A percentile compares a stretch with the other conserved stretches of the same genome.
These are phyloP conservation scores for Crithidia bombi DNA, from an alignment of 208 protist species.

Conservation along the genomic window DNA sequence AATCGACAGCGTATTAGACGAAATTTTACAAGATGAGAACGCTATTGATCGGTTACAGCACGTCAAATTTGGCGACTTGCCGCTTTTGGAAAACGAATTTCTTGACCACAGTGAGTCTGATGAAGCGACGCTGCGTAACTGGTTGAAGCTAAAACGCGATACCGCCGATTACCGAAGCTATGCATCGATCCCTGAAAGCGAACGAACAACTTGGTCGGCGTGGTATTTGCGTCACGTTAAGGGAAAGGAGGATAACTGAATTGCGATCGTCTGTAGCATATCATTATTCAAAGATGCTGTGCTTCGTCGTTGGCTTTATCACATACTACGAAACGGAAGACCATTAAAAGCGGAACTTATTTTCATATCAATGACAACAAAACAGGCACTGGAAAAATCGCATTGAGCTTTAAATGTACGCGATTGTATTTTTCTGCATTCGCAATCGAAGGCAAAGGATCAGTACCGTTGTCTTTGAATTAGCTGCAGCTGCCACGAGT, in stretches of 20 bases:
- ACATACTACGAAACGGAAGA: too few relatives aligned
- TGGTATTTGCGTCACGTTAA: constrained; percentile 81
- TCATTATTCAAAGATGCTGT: too few relatives aligned
- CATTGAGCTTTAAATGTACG: too few relatives aligned
- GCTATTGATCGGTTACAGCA: constrained; percentile 42
- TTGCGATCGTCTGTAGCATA: constrained; percentile 1
- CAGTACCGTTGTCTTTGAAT: too few relatives aligned
- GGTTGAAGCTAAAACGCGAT: constrained; percentile 57
- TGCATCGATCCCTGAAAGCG: constrained; percentile 60
- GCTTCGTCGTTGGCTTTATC: too few relatives aligned
- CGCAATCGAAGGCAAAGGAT: too few relatives aligned
- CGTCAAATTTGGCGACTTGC: constrained; percentile 40
- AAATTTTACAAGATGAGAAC: constrained; percentile 46
- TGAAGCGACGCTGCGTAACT: constrained; percentile 45
- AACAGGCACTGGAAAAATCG: too few relatives aligned
- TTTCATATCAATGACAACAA: too few relatives aligned
- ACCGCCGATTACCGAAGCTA: constrained; percentile 78
- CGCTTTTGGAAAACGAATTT: constrained; percentile 60
- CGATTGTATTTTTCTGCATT: too few relatives aligned
- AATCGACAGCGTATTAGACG: constrained; percentile 35
- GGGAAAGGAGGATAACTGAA: constrained; percentile 20
- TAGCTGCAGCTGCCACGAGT: too few relatives aligned
- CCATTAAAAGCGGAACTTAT: too few relatives aligned
- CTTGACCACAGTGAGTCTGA: constrained; percentile 36
- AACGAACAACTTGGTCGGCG: constrained; percentile 70